These are phyloP conservation scores for Pachyrhizus erosus DNA, from an alignment of 306 rosid species.

Conservation along the genomic window DNA sequence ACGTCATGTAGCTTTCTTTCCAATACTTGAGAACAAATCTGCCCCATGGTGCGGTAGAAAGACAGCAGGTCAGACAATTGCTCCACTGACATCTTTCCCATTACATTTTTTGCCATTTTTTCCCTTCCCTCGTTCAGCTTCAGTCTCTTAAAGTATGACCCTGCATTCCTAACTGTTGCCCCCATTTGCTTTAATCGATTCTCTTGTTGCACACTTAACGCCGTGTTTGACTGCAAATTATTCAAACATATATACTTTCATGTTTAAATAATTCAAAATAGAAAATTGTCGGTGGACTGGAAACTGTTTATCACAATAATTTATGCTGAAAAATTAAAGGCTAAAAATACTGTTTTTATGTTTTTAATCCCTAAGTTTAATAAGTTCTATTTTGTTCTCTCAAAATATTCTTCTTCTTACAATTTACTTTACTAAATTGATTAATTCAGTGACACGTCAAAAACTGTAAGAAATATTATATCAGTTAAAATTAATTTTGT, in stretches of 20 bases:
- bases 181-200: constrained; percentile 92
- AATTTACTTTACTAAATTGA: no score
- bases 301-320: not conserved
- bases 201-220: constrained; percentile 72
- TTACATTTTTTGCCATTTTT: constrained; percentile 60
- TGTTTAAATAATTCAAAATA: no score
- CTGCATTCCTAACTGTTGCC: constrained; percentile 83
- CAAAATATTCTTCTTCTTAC: no score
- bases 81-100: constrained; percentile 82
- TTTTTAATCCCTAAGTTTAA: no score
- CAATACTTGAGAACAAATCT: constrained; percentile 73
- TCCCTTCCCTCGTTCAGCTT: constrained; percentile 72
- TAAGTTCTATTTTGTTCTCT: no score
- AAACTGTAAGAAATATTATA: not conserved
- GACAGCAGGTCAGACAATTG: constrained; percentile 79
- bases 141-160: constrained; percentile 66
- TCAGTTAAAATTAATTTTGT: no score
- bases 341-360: no score
- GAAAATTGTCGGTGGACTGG: not conserved
- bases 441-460: not conserved
- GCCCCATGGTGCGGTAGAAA: constrained; percentile 80
- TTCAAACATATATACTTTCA: no score
- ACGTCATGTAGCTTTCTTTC: constrained; percentile 59
- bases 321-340: no score
- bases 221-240: constrained; percentile 71